A percentile compares a stretch with the other conserved stretches of the same genome.
Conservation (phyloP, 2,329 filamentous ascomycete genomes). For the Purpureocillium lavendulum region DNA sequence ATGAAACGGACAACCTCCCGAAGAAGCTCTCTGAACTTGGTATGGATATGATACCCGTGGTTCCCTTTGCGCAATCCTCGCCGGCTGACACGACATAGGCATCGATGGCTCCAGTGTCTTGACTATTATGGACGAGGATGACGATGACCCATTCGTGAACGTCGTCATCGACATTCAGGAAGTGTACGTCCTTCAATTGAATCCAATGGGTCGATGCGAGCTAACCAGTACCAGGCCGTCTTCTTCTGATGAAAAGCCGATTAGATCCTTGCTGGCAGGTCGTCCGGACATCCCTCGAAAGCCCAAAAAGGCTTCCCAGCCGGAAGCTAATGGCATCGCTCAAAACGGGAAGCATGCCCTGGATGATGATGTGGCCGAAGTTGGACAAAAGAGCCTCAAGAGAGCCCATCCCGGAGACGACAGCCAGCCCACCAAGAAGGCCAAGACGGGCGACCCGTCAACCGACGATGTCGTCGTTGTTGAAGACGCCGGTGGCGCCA, state of each 20-base stretch:
- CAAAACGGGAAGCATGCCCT: conserved; percentile 31
- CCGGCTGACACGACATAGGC: conserved; percentile 30
- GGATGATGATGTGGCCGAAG: conserved; percentile 23
- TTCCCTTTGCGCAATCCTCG: neutral
- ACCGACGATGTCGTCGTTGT: conserved; percentile 37
- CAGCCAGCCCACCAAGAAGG: conserved; percentile 38
- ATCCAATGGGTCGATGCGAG: neutral
- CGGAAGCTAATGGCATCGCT: conserved; percentile 30
- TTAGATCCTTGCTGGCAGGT: conserved; percentile 37
- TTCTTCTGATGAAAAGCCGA: conserved; percentile 41
- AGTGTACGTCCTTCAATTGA: conserved; percentile 35
- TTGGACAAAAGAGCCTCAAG: conserved; percentile 32
- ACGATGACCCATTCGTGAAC: conserved; percentile 67
- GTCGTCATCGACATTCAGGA: conserved; percentile 64
- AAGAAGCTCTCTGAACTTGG: conserved; percentile 74
- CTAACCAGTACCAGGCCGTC: conserved; percentile 29
- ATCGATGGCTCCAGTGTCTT: conserved; percentile 68
- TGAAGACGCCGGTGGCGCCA: conserved; percentile 50
- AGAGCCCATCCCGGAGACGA: conserved; percentile 34
- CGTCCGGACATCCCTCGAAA: conserved; percentile 44
- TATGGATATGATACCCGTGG: too few species aligned
- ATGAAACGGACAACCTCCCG: conserved; percentile 75
- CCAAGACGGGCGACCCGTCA: conserved; percentile 27
- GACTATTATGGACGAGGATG: conserved; percentile 77
- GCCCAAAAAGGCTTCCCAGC: conserved; percentile 31